Evolutionary conservation across 768 basidiomycete species (phyloP).

Genomic region (Kwoniella europaea): DNA sequence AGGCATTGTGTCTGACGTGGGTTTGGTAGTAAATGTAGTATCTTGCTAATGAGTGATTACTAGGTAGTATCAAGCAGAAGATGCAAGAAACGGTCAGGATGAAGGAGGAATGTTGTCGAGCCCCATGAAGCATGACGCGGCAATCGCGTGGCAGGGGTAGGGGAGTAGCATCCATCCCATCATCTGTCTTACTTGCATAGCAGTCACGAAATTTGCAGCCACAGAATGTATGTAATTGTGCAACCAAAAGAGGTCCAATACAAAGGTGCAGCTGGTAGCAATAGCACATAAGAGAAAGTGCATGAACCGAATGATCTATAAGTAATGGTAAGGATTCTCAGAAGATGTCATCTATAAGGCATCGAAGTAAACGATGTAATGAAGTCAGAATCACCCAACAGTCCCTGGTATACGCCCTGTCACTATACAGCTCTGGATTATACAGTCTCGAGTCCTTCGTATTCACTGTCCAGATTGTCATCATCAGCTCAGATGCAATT

Average conservation of each 20-base stretch:
- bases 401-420: too few relatives aligned
- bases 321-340: neutral
- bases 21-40: neutral
- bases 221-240: neutral
- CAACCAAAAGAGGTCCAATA: neutral
- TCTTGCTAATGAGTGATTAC: neutral
- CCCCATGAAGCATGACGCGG: neutral
- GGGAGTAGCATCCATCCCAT: neutral
- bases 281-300: neutral
- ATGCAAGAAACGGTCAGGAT: neutral
- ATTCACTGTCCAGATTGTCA: neutral
- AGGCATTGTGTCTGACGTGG: constrained; percentile 38
- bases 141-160: constrained; percentile 7
- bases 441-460: constrained; percentile 27
- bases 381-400: too few relatives aligned
- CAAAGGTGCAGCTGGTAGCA: neutral
- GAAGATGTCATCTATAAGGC: too few relatives aligned
- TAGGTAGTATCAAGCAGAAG: neutral
- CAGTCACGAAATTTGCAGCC: neutral
- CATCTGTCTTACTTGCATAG: too few relatives aligned
- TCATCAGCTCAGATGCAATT: neutral
- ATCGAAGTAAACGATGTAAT: too few relatives aligned
- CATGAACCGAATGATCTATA: neutral
- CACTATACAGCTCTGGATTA: neutral
- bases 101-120: neutral